phyloP scores from a whole-genome alignment of 768 basidiomycete genomes.

The Cyclocybe cylindracea region DNA sequence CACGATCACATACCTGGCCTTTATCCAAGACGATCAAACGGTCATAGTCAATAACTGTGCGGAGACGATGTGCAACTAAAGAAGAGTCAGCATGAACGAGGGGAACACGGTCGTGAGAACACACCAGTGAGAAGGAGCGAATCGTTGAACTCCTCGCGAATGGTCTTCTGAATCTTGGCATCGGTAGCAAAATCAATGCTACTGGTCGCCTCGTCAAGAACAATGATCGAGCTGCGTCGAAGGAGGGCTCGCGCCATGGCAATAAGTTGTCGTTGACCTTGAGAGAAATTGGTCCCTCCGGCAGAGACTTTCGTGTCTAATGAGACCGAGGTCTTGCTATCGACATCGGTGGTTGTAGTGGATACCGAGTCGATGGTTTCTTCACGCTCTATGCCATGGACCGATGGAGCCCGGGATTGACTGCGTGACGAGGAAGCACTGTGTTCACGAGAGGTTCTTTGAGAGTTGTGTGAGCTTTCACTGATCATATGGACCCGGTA shows the following conservation, averaged over 20 bases:
- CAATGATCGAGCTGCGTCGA: conserved; percentile 69
- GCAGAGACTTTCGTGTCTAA: conserved; percentile 81
- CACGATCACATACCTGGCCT: conserved; percentile 39
- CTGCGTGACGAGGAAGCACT: conserved; percentile 49
- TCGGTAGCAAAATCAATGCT: conserved; percentile 89
- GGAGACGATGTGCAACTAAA: conserved; percentile 70
- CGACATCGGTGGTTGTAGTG: conserved; percentile 53
- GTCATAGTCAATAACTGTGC: conserved; percentile 82
- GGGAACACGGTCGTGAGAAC: conserved; percentile 17
- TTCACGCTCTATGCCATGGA: conserved; percentile 38
- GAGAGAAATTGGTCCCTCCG: conserved; percentile 89
- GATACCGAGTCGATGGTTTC: conserved; percentile 40
- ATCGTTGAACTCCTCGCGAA: conserved; percentile 80
- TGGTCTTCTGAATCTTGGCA: conserved; percentile 86
- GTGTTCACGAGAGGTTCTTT: conserved; percentile 47
- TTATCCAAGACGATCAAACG: conserved; percentile 80
- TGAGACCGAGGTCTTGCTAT: conserved; percentile 55
- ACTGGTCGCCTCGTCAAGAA: conserved; percentile 84
- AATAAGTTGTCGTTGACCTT: conserved; percentile 87
- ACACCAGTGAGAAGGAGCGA: conserved; percentile 73
- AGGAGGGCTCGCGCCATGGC: conserved; percentile 84
- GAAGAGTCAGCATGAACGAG: conserved; percentile 1
- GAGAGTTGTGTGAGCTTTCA: conserved; percentile 48
- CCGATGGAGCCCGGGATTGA: conserved; percentile 43
- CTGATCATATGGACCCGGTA: conserved; percentile 78